Percentiles rank a stretch among this genome's conserved stretches.
These are phyloP conservation scores for Persicaria tinctoria DNA, from an alignment of 148 eudicot species.

Conservation along the genomic window DNA sequence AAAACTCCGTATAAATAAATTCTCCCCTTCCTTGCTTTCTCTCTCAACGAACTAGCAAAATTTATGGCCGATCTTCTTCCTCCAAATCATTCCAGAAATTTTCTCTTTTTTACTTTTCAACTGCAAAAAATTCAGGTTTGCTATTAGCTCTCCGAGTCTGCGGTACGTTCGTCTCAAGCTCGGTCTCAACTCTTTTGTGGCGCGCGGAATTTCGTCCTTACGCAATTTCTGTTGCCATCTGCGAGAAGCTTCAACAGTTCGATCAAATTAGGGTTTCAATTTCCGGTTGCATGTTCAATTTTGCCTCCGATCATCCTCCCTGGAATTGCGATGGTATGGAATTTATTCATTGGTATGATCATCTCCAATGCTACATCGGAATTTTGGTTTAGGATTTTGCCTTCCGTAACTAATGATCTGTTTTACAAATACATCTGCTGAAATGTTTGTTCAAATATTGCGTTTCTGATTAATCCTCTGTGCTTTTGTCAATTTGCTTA, in stretches of 20 bases:
- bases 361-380: no score
- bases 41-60: not conserved
- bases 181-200: not conserved
- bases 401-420: no score
- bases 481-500: not conserved
- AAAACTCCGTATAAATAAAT: not conserved
- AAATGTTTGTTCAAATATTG: not conserved
- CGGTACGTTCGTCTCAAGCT: not conserved
- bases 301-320: not conserved
- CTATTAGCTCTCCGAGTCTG: not conserved
- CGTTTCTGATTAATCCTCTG: not conserved
- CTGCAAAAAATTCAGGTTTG: not conserved
- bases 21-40: not conserved
- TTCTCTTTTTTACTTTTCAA: not conserved
- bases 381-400: no score
- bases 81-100: not conserved
- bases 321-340: not conserved
- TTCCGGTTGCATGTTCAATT: not conserved
- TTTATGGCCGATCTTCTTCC: not conserved
- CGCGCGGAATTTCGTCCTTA: not conserved
- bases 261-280: conserved; percentile 3
- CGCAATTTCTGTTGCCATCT: not conserved
- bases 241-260: not conserved
- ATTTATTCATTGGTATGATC: no score
- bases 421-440: not conserved